Percentiles rank a stretch among this genome's conserved stretches.
phyloP scores from a whole-genome alignment of 2,329 filamentous ascomycete genomes.

The Phialophora chinensis region DNA sequence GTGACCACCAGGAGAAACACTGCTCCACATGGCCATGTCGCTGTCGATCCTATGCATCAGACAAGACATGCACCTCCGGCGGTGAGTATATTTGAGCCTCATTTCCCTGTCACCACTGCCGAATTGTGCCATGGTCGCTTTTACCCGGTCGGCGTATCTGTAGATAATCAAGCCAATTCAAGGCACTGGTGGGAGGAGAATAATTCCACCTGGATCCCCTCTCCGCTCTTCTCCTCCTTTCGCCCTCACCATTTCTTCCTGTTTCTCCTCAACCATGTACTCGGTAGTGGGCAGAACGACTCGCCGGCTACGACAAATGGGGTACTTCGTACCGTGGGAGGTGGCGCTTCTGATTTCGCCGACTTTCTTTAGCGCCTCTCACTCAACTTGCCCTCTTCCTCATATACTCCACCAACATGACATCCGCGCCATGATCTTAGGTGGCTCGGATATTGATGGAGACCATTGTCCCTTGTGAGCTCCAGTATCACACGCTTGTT shows the following conservation, averaged over 20 bases:
- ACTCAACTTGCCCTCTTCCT: not conserved
- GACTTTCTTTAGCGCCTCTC: not conserved
- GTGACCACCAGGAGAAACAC: not conserved
- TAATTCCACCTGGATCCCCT: not conserved
- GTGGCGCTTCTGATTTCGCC: not conserved
- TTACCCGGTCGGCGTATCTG: not conserved
- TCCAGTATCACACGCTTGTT: not conserved
- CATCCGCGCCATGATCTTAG: not conserved
- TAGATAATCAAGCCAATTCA: not conserved
- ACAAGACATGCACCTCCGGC: not conserved
- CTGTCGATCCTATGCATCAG: conserved; percentile 6
- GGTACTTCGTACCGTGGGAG: conserved; percentile 9
- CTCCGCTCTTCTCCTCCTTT: conserved; percentile 20
- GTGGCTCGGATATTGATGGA: not conserved
- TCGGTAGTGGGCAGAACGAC: not conserved
- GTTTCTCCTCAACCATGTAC: not conserved
- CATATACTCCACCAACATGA: not conserved
- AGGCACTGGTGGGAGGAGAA: not conserved
- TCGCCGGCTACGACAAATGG: conserved; percentile 9
- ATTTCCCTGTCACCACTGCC: conserved; percentile 1
- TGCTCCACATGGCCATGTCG: conserved; percentile 3
- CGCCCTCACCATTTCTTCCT: conserved; percentile 1
- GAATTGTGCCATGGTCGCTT: not conserved
- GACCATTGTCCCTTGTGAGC: not conserved
- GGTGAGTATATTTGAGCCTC: conserved; percentile 10